phyloP scores from a whole-genome alignment of 805 yeast species.

The Pichia cabralensis region DNA sequence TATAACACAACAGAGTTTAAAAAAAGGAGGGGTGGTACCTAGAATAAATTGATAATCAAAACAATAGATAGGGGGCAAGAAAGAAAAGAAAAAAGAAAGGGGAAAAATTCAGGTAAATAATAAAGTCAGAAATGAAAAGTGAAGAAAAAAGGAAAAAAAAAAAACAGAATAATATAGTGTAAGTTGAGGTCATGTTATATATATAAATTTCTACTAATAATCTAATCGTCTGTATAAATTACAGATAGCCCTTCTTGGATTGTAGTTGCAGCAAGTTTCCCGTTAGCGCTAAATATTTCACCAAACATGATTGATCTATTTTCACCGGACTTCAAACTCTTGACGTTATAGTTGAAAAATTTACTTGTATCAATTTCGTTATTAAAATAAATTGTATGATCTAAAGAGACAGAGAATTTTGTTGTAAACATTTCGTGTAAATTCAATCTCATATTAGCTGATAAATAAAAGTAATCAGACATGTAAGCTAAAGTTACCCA shows the following conservation, averaged over 20 bases:
- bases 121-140: not conserved
- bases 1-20: no score
- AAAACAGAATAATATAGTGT: no score
- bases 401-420: conserved; percentile 49
- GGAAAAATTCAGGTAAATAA: not conserved
- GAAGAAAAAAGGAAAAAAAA: not conserved
- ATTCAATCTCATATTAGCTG: conserved; percentile 42
- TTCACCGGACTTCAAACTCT: conserved; percentile 38
- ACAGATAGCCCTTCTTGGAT: conserved; percentile 56
- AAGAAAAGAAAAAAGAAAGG: not conserved
- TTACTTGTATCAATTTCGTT: conserved; percentile 31
- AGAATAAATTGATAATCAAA: no score
- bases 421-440: conserved; percentile 35
- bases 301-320: conserved; percentile 49
- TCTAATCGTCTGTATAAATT: conserved; percentile 19
- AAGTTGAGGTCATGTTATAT: conserved; percentile 21
- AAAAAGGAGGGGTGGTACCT: no score
- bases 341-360: conserved; percentile 43
- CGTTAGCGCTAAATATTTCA: conserved; percentile 41
- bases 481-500: conserved; percentile 51
- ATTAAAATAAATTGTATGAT: conserved; percentile 61
- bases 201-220: no score
- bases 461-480: conserved; percentile 47
- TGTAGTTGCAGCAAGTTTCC: conserved; percentile 46
- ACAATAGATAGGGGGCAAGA: no score